Percentiles rank a stretch among this genome's conserved stretches.
Evolutionary conservation across 1,284 basidiomycete genomes (phyloP).

Genomic region (Fomes fomentarius): DNA sequence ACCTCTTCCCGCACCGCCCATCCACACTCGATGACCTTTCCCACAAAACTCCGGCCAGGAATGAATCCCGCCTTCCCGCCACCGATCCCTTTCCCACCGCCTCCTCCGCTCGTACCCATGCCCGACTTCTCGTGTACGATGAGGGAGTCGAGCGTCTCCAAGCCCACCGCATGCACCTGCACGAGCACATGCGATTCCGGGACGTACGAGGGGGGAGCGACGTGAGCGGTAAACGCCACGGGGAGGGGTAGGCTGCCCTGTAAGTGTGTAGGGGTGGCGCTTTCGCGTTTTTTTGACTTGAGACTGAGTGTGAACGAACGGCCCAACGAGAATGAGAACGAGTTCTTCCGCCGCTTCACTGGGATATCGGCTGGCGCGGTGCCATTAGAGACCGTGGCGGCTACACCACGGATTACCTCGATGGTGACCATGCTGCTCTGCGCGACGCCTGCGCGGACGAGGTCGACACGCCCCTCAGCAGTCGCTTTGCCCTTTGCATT

Average conservation of each 20-base stretch:
- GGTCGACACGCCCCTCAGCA: constrained; percentile 59
- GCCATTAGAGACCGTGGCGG: constrained; percentile 24
- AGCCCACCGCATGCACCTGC: constrained; percentile 83
- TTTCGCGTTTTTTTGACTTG: constrained; percentile 28
- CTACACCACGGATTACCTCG: constrained; percentile 72
- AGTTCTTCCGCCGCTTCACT: constrained; percentile 16
- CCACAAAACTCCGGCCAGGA: constrained; percentile 84
- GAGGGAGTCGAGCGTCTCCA: constrained; percentile 75
- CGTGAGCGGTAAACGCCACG: constrained; percentile 54
- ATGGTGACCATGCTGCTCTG: constrained; percentile 87
- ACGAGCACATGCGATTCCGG: constrained; percentile 71
- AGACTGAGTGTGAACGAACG: constrained; percentile 24
- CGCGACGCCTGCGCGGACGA: constrained; percentile 74
- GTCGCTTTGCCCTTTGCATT: constrained; percentile 40
- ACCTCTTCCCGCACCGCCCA: constrained; percentile 74
- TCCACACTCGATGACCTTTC: constrained; percentile 77
- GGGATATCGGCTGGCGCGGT: constrained; percentile 6
- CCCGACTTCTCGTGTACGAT: constrained; percentile 53
- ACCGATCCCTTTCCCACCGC: constrained; percentile 34
- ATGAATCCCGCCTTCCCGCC: constrained; percentile 60
- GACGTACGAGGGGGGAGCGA: constrained; percentile 76
- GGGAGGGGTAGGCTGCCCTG: constrained; percentile 52
- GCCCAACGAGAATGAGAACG: constrained; percentile 24
- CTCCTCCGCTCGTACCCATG: constrained; percentile 13
- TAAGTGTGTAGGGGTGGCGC: constrained; percentile 45